Evolutionary conservation across 2,329 filamentous ascomycete species (phyloP), one percentile per base, ranked within the genome.

Genomic region (Apiospora malaysiana): DNA sequence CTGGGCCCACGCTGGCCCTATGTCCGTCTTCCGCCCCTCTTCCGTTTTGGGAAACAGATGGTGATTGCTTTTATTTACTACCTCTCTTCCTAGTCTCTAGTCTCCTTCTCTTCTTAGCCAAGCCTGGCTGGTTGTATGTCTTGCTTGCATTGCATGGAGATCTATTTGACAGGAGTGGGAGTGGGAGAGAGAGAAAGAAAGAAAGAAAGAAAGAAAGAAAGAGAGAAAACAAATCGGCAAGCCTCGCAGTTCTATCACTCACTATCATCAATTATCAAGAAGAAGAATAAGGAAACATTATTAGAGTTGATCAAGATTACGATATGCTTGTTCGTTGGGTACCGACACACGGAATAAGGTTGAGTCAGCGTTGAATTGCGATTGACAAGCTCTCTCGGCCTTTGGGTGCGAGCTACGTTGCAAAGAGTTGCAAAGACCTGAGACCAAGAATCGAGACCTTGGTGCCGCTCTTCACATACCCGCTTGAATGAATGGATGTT

Each of bases 341-440:
- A 63, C 32, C 56, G 56, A 63, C 56, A 63, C 56, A 40, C 56
- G 56, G 56, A 23, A 63, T 63, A 63, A 40, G 32, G 56, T 63
- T 63, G 56, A 63, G 56, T 63, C 56, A 63, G 56, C 32, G 9
- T 40, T 37, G 56, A 63, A 63, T 63, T 63, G 56, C 27, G 56
- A 63, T 63, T 63, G 32, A n/a, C 56, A 63, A 40, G 51, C 51
- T 59, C 51, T 37, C 51, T 59, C n/a, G n/a, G 25, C 51, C 21
- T 37, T 23, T 23, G 25, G 14, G 4, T 12, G 6, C 25, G 25
- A 56, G 14, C 25, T 56, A 25, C 4, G 40, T 42, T 42, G 42
- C n/a, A n/a, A n/a, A n/a, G n/a, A n/a, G n/a, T n/a, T n/a, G n/a
- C n/a, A 14, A 16, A 45, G 12, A 45, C 25, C 27, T 51, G 16